Conservation (phyloP, 1,284 basidiomycete species). For the Neolentinus lepideus region DNA sequence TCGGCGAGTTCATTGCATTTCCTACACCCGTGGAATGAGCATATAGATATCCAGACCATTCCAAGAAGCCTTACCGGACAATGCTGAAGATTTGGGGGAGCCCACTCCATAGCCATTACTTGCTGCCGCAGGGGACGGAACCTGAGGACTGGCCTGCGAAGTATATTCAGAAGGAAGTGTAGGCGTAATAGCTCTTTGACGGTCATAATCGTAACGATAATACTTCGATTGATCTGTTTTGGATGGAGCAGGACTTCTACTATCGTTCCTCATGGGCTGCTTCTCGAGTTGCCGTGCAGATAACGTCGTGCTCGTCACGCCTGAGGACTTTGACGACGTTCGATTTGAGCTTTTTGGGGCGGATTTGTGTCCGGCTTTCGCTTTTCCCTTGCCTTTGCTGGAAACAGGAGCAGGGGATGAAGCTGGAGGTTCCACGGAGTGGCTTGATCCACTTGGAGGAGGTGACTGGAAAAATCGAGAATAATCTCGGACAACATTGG, state of each 20-base stretch:
- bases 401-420: constrained; percentile 2
- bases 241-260: no score
- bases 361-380: constrained; percentile 4
- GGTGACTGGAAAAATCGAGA: neutral
- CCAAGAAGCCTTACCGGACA: no score
- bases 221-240: constrained; percentile 11
- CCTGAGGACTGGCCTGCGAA: neutral
- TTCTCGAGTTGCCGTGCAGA: no score
- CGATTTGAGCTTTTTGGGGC: neutral
- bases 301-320: neutral
- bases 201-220: constrained; percentile 29
- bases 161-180: neutral
- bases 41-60: neutral
- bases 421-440: neutral
- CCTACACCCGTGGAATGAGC: neutral
- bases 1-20: neutral
- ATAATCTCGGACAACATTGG: neutral
- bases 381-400: constrained; percentile 2
- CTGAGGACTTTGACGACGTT: neutral
- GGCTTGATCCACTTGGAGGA: neutral
- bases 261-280: no score
- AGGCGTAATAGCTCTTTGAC: constrained; percentile 13
- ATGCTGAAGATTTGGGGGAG: no score
- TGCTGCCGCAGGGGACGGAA: no score
- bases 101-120: no score